Base-by-base conservation (phyloP, 2,329 filamentous ascomycete genomes). In the Tothia fuscella region DNA sequence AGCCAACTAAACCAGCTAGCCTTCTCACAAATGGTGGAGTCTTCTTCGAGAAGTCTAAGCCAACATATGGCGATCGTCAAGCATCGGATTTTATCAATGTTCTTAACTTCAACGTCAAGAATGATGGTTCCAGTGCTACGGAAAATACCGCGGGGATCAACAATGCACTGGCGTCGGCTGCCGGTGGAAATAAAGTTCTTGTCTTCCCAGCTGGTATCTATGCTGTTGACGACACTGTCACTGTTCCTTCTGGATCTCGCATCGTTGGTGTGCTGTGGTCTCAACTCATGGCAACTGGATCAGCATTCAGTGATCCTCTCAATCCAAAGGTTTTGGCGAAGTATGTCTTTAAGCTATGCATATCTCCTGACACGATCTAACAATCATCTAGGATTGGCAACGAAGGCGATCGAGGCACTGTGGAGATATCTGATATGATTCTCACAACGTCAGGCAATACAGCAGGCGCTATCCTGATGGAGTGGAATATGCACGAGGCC, bases 381-480 rank as follows among this genome's bases (percentile, higher is more conserved):
- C 72, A 77, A n/a, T n/a, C n/a, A n/a, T n/a, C n/a, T n/a, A n/a
- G n/a, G 48, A 70, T 86, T 14, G 82, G 80, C 12, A 62, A 63
- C 4, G 64, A 73, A 0, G 79, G 80, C 3, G 74, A 85, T 19
- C 57, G 57, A 6, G 83, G 83, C 5, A 65, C 63, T 12, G 65
- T 88, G 14, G 82, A 88, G 56, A 76, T 79, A 66, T 76, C 73
- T 5, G 82, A 88, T 54, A 74, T 82, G 51, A 71, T 88, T 38
- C 66, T 88, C 12, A 76, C 76, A 41, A 84, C 79, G 0, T 68
- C 74, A 43, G 82, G 82, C 1, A 74, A 87, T 45, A 70, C 88
- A 88, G 55, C 64, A 87, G 13, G 69, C 67, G 38, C 87, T 16
- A 85, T 94, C 54, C 73, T 95, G 56, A 78, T 95, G 65, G 75